These are phyloP conservation scores for Wickerhamiella siamensis DNA, from an alignment of 805 yeast genomes.

Conservation along the genomic window DNA sequence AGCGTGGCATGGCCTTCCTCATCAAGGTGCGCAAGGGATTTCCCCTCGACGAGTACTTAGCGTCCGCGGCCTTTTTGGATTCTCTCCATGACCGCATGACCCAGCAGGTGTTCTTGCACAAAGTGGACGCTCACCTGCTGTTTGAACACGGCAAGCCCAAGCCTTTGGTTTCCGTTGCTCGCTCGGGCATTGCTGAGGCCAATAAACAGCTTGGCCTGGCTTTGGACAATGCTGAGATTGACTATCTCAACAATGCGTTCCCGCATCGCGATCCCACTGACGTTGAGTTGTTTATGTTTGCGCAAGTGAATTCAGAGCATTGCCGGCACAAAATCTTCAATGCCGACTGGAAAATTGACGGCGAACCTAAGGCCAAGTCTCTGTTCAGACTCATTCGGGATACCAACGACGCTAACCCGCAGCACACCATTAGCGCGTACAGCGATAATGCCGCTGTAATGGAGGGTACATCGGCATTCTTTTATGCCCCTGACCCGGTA, in stretches of 20 bases:
- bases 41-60: slow-evolving; percentile 43
- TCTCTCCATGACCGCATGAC: slow-evolving; percentile 92
- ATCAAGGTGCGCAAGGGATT: slow-evolving; percentile 59
- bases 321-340: slow-evolving; percentile 98
- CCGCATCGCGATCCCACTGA: slow-evolving; percentile 88
- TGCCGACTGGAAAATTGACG: slow-evolving; percentile 96
- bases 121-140: slow-evolving; percentile 46
- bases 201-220: slow-evolving; percentile 83
- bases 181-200: slow-evolving; percentile 55
- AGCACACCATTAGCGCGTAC: slow-evolving; percentile 81
- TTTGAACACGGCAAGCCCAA: slow-evolving; percentile 70
- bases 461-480: slow-evolving; percentile 59
- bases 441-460: slow-evolving; percentile 96
- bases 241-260: slow-evolving; percentile 73
- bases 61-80: slow-evolving; percentile 44
- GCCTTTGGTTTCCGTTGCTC: slow-evolving; percentile 47
- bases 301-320: slow-evolving; percentile 98
- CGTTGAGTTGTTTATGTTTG: slow-evolving; percentile 96
- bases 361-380: slow-evolving; percentile 52
- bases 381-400: slow-evolving; percentile 91
- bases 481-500: slow-evolving; percentile 62
- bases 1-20: slow-evolving; percentile 73
- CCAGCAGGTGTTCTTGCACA: slow-evolving; percentile 38
- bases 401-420: slow-evolving; percentile 69
- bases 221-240: slow-evolving; percentile 86